These are phyloP conservation scores for Trypanosoma rangeli DNA, from an alignment of 208 protist genomes.

Conservation along the genomic window DNA sequence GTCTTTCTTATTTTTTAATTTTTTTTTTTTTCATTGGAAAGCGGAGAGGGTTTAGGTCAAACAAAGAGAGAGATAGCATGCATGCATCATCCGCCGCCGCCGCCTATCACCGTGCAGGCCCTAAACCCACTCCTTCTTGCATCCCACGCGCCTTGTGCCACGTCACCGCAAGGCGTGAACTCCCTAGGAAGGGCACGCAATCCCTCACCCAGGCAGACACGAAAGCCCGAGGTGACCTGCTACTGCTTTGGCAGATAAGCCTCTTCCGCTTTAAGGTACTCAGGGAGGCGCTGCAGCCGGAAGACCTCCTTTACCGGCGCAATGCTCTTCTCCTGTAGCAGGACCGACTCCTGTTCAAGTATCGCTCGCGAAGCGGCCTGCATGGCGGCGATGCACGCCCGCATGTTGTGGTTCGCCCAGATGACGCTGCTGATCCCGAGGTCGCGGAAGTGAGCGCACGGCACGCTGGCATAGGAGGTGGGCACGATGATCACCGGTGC, in stretches of 20 bases:
- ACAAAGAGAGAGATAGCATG: no score
- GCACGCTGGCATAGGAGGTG: constrained; percentile 71
- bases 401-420: constrained; percentile 79
- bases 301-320: constrained; percentile 76
- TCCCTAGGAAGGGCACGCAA: no score
- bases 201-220: no score
- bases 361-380: constrained; percentile 58
- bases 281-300: constrained; percentile 53
- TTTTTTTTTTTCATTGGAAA: no score
- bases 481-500: constrained; percentile 79
- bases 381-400: constrained; percentile 52
- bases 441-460: constrained; percentile 49
- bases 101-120: no score
- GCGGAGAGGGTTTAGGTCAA: no score
- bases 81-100: no score
- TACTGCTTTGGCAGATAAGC: constrained; percentile 56
- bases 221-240: no score
- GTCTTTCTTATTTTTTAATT: no score
- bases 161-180: no score
- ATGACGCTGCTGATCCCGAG: constrained; percentile 63
- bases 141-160: no score
- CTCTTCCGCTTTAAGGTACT: constrained; percentile 57
- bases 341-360: constrained; percentile 51
- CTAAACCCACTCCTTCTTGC: no score
- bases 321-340: constrained; percentile 45